Evolutionary conservation across 257 asterid species (phyloP), one percentile per base, ranked within the genome.

Genomic region (Salvia splendens): DNA sequence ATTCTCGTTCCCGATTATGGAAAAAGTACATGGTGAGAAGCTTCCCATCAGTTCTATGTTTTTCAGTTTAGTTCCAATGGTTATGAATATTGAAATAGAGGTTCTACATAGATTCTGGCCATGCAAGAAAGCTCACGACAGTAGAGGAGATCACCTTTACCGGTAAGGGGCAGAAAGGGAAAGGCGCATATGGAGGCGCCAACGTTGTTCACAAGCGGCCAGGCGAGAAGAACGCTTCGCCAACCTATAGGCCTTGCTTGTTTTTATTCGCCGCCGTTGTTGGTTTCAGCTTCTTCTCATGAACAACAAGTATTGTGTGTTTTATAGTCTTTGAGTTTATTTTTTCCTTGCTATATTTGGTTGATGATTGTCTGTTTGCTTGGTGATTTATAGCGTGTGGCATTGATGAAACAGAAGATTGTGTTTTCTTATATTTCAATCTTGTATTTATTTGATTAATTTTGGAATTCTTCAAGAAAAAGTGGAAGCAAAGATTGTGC

Each of bases 141-240:
- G 15, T 73, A 6, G 55, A 59, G 32, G 67, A 15, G 16, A 24
- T 65, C 5, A 14, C 35, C 0, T n/a, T 3, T 2, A 43, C 70
- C 14, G 75, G 56, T 32, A 82, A 75, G 52, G 81, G 64, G 38
- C 79, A 54, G 75, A 60, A 40, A 68, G 85, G 79, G 11, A 82
- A 8, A 61, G 87, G 88, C 3, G 5, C 85, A 0, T 15, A 61
- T 30, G 91, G 95, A 12, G 89, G 86, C 60, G 82, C 78, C 51
- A 72, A 80, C 67, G 9, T 74, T 2, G 81, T 57, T 47, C 91
- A 82, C 62, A 79, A 43, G 28, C 67, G 66, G 48, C 84, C 57
- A 0, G 43, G 20, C 5, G 68, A 53, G 1, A 74, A 67, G 30
- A 74, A 60, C 60, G 78, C 74, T 51, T 12, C 65, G n/a, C 24